These are phyloP conservation scores for Dipodascus albidus DNA, from an alignment of 805 yeast genomes.

Conservation along the genomic window DNA sequence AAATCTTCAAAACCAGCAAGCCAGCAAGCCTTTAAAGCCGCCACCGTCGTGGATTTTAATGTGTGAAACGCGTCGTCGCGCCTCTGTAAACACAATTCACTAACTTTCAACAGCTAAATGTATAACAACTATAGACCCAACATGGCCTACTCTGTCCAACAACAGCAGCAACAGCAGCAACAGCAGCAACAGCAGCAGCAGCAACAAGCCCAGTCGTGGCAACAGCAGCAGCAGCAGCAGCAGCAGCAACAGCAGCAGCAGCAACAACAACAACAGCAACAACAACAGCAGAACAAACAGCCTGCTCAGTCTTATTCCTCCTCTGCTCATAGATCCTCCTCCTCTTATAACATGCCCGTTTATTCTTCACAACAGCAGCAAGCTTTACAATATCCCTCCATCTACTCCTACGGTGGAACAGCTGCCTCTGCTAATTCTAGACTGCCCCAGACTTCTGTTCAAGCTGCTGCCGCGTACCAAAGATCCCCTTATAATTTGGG, in stretches of 20 bases:
- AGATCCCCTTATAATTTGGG: background rate
- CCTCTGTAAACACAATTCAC: no score
- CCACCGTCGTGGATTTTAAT: background rate
- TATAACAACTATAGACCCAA: background rate
- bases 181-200: slow-evolving; percentile 3
- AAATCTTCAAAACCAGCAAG: no score
- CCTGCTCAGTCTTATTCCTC: background rate
- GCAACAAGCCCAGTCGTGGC: slow-evolving; percentile 5
- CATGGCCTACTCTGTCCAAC: slow-evolving; percentile 1
- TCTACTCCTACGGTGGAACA: background rate
- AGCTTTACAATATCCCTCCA: background rate
- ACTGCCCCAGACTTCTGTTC: background rate
- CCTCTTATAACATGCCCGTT: background rate
- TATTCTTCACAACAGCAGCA: slow-evolving; percentile 2
- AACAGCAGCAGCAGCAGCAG: slow-evolving; percentile 4
- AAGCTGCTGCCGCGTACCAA: background rate
- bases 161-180: slow-evolving; percentile 1
- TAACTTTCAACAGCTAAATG: background rate
- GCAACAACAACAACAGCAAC: background rate
- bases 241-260: background rate
- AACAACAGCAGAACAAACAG: background rate
- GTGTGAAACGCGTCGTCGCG: background rate
- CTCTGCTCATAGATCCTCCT: background rate
- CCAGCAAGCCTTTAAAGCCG: no score
- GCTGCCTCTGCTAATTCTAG: background rate